These are phyloP conservation scores for Mortierella sp. DNA, from an alignment of 371 early-diverging fungal genomes.

Conservation along the genomic window DNA sequence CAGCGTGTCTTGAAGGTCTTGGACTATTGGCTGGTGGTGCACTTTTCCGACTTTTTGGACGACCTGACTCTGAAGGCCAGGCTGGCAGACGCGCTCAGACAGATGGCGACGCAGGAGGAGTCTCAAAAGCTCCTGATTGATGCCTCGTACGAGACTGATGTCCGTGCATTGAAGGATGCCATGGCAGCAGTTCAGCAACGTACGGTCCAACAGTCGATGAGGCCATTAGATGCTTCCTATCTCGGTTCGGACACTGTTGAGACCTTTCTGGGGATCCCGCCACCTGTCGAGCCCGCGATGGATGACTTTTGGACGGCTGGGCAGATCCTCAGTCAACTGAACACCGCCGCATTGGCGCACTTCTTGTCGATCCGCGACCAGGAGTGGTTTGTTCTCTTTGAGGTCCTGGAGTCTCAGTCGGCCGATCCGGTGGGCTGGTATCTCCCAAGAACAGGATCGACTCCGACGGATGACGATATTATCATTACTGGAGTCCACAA, in stretches of 20 bases:
- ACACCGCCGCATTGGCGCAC: slow-evolving; percentile 47
- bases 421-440: slow-evolving; percentile 81
- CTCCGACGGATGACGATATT: slow-evolving; percentile 67
- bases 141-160: slow-evolving; percentile 10
- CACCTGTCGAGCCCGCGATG: slow-evolving; percentile 15
- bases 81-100: slow-evolving; percentile 26
- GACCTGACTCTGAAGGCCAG: slow-evolving; percentile 58
- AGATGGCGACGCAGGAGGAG: slow-evolving; percentile 25
- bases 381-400: slow-evolving; percentile 82
- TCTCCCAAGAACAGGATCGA: slow-evolving; percentile 64
- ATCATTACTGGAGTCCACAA: slow-evolving; percentile 73
- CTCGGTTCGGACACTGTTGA: slow-evolving; percentile 27
- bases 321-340: slow-evolving; percentile 41
- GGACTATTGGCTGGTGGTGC: slow-evolving; percentile 74
- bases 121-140: slow-evolving; percentile 18
- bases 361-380: slow-evolving; percentile 74
- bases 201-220: slow-evolving; percentile 30
- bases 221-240: slow-evolving; percentile 12
- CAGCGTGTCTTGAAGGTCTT: slow-evolving; percentile 67
- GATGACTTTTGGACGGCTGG: slow-evolving; percentile 27
- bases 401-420: slow-evolving; percentile 80
- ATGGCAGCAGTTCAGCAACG: slow-evolving; percentile 19
- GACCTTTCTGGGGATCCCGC: slow-evolving; percentile 21
- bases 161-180: neutral
- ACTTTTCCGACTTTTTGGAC: slow-evolving; percentile 79